Evolutionary conservation across 306 rosid species (phyloP).

Genomic region (Styphnolobium japonicum): DNA sequence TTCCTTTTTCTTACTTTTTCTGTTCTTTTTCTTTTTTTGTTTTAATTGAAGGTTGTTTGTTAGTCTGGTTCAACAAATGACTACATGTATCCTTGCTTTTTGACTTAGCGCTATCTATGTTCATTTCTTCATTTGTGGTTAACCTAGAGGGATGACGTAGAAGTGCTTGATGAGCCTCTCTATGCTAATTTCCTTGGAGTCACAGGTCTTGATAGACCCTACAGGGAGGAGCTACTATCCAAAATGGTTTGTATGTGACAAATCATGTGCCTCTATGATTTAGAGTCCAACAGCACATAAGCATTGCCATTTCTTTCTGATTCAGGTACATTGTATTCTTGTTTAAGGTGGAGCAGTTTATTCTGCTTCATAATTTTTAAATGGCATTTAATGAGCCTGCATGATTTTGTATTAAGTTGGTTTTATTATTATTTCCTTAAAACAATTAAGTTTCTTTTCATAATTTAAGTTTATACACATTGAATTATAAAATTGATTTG

Average conservation of each 20-base stretch:
- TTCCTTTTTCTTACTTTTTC: background rate
- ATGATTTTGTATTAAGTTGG: background rate
- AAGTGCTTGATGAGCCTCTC: constrained; percentile 85
- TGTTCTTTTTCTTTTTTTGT: background rate
- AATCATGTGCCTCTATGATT: no score
- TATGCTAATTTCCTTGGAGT: constrained; percentile 67
- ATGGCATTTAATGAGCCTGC: background rate
- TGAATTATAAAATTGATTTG: background rate
- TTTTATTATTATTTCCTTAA: background rate
- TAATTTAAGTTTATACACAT: background rate
- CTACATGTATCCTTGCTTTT: background rate
- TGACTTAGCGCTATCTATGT: background rate
- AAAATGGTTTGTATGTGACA: constrained; percentile 43
- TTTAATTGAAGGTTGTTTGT: no score
- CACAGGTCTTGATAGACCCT: constrained; percentile 66
- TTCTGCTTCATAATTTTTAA: no score
- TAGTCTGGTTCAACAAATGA: no score
- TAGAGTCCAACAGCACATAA: no score
- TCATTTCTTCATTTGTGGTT: constrained; percentile 14
- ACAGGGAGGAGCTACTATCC: constrained; percentile 58
- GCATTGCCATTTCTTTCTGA: no score
- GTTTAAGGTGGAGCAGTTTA: no score
- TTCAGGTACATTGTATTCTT: no score
- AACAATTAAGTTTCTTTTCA: background rate
- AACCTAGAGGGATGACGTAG: constrained; percentile 63